Evolutionary conservation across 768 basidiomycete species (phyloP), one percentile per base, ranked within the genome.

Genomic region (Albatrellus ellisii): DNA sequence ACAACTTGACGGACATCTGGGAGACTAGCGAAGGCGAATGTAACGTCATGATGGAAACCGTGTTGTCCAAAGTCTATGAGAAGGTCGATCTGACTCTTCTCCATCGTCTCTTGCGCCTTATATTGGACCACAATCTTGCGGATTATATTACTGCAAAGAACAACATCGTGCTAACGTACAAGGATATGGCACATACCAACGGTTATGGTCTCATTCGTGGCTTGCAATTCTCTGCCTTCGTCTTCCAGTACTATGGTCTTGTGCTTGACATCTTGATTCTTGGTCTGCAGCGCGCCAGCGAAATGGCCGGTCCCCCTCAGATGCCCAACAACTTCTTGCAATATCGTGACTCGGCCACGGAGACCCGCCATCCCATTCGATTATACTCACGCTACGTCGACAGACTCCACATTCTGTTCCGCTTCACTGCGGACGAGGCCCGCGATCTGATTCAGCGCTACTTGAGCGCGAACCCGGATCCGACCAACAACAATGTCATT

Each of bases 111-210:
- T 73, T 98, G 32, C 88, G 95, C 42, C 76, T 98, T 27, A 97
- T 99, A 54, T 73, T 98, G 51, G 95, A 99, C 54, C 95, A 98
- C 70, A 99, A 99, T 59, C 59, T 99, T 67, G 95, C 95, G 17
- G 94, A 98, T 56, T 99, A 99, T 59, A 98, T 97, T 57, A 99
- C 95, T 3, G 86, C 91, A 15, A 98, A 98, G 76, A 98, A 98
- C 67, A 98, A 98, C 61, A 91, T 87, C 0, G 83, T 85, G 6
- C 59, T 92, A 54, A 94, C 90, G 0, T 94, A 92, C 68, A 94
- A 94, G 66, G 78, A 98, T 53, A 98, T 99, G 94, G 90, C 89
- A 0, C 94, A 99, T 56, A 89, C 90, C 40, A 98, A 99, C 50
- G 91, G 87, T 0, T 98, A 87, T 48, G 95, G 95, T 58, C 72